A percentile compares a stretch with the other conserved stretches of the same genome.
Conservation (phyloP, 768 basidiomycete species). For the Scleroderma citrinum region DNA sequence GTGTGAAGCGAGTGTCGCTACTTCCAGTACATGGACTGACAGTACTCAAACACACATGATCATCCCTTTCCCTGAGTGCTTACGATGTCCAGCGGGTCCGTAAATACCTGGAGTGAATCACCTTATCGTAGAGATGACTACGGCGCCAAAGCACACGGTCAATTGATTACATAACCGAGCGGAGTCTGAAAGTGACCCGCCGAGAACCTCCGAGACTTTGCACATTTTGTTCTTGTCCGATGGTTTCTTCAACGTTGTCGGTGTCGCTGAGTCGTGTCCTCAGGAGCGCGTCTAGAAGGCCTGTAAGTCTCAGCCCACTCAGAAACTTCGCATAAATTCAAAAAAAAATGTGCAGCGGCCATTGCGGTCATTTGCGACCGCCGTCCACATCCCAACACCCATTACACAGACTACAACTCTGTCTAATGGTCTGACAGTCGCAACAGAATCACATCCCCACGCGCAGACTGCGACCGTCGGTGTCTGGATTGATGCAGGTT, state of each 20-base stretch:
- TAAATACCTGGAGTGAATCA: too few relatives aligned
- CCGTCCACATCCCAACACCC: slow-evolving; percentile 59
- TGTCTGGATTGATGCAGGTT: slow-evolving; percentile 98
- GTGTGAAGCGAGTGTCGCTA: too few relatives aligned
- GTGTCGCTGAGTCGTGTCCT: slow-evolving; percentile 38
- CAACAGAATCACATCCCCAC: slow-evolving; percentile 84
- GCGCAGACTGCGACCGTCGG: slow-evolving; percentile 98
- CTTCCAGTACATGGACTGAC: too few relatives aligned
- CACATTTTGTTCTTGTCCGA: slow-evolving; percentile 24
- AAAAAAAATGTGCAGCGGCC: slow-evolving; percentile 33
- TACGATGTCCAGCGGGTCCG: too few relatives aligned
- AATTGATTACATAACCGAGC: background rate
- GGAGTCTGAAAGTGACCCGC: slow-evolving; percentile 20
- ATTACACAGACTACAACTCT: slow-evolving; percentile 89
- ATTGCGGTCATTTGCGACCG: slow-evolving; percentile 71
- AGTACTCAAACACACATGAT: too few relatives aligned
- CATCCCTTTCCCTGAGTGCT: too few relatives aligned
- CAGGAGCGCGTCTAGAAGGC: slow-evolving; percentile 32
- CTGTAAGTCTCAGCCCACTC: slow-evolving; percentile 22
- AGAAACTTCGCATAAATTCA: background rate
- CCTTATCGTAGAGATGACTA: too few relatives aligned
- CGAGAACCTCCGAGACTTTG: slow-evolving; percentile 26
- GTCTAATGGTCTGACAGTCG: slow-evolving; percentile 91
- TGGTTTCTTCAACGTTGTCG: slow-evolving; percentile 43
- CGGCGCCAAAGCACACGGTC: too few relatives aligned